Conservation (phyloP, 805 yeast genomes). For the Trichomonascus vanleenenianus region DNA sequence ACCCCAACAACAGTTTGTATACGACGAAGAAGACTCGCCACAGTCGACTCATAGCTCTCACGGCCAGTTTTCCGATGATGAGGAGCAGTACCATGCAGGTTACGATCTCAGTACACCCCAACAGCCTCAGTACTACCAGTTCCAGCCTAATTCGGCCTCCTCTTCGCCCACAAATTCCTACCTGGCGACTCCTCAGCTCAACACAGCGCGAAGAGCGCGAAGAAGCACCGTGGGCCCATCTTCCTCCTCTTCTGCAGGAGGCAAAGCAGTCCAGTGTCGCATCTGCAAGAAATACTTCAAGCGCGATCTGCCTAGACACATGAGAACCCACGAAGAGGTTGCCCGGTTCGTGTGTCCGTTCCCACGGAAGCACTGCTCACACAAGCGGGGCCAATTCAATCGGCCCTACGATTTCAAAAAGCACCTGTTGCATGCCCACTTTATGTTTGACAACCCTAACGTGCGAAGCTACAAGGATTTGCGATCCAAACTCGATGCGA, state of each 20-base stretch:
- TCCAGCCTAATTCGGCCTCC: background rate
- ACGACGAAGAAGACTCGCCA: too few relatives aligned
- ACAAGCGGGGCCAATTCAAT: slow-evolving; percentile 55
- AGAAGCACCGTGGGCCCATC: background rate
- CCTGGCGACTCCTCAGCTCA: too few relatives aligned
- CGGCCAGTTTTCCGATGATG: background rate
- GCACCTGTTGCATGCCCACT: slow-evolving; percentile 54
- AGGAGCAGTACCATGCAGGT: background rate
- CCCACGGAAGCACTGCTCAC: slow-evolving; percentile 48
- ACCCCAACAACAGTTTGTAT: background rate
- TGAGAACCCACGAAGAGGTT: slow-evolving; percentile 51
- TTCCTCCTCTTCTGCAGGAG: background rate
- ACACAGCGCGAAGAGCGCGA: too few relatives aligned
- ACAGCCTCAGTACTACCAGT: background rate
- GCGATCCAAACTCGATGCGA: slow-evolving; percentile 42
- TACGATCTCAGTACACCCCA: background rate
- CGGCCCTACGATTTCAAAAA: slow-evolving; percentile 63
- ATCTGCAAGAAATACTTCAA: slow-evolving; percentile 47
- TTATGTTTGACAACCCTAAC: slow-evolving; percentile 41
- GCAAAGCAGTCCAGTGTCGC: slow-evolving; percentile 29
- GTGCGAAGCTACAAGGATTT: slow-evolving; percentile 42
- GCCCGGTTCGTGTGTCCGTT: slow-evolving; percentile 52
- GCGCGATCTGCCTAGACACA: slow-evolving; percentile 55
- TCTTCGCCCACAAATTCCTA: too few relatives aligned
- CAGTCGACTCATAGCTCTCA: background rate